phyloP scores from a whole-genome alignment of 169 alveolate species.

The Sarcocystis neurona region DNA sequence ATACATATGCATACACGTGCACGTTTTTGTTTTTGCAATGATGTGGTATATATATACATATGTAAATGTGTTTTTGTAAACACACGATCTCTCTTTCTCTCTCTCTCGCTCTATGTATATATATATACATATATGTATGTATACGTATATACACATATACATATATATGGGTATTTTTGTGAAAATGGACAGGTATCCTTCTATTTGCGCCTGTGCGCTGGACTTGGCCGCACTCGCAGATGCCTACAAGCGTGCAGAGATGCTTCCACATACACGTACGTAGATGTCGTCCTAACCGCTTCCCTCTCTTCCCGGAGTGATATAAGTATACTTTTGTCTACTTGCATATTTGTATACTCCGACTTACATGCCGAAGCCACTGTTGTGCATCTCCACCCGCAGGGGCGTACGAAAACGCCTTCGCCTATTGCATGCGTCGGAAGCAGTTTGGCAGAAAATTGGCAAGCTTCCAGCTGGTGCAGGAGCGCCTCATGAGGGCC shows the following conservation, averaged over 20 bases:
- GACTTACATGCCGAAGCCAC: too few species aligned
- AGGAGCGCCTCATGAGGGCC: conserved; percentile 80
- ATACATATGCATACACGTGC: not conserved
- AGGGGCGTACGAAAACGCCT: conserved; percentile 80
- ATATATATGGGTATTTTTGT: not conserved
- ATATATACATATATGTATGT: not conserved
- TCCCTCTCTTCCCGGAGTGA: not conserved
- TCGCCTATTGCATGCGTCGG: conserved; percentile 71
- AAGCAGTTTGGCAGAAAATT: conserved; percentile 77
- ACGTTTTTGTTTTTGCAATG: not conserved
- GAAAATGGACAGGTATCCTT: not conserved
- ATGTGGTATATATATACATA: not conserved
- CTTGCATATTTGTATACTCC: too few species aligned
- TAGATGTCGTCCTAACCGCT: not conserved
- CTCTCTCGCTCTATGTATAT: not conserved
- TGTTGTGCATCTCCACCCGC: not conserved
- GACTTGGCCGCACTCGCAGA: not conserved
- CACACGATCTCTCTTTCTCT: too few species aligned
- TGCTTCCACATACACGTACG: not conserved
- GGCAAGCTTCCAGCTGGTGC: conserved; percentile 77
- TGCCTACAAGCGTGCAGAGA: not conserved
- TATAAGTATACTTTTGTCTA: too few species aligned
- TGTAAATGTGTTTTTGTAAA: not conserved
- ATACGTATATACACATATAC: not conserved
- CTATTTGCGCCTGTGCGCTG: not conserved